Evolutionary conservation across 2,329 filamentous ascomycete genomes (phyloP).

Genomic region (Talaromyces marneffei): DNA sequence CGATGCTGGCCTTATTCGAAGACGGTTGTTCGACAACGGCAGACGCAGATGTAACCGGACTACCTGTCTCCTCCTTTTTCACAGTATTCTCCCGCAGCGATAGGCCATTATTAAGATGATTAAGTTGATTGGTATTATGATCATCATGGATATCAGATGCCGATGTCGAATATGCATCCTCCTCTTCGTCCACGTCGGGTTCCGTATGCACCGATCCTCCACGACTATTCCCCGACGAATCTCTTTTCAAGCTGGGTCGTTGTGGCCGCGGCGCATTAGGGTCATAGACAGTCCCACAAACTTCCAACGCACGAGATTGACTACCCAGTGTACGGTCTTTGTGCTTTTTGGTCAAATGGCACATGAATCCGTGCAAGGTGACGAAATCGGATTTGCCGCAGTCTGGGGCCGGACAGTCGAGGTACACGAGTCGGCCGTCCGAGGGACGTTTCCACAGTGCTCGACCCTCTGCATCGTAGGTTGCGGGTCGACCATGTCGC

Average conservation of each 20-base stretch:
- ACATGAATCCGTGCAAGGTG: conserved; percentile 39
- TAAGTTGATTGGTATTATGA: background rate
- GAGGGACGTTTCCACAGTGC: conserved; percentile 38
- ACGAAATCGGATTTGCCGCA: conserved; percentile 39
- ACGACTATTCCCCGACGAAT: conserved; percentile 33
- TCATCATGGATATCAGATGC: conserved; percentile 20
- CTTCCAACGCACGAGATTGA: conserved; percentile 36
- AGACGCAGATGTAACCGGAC: conserved; percentile 16
- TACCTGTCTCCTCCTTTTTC: conserved; percentile 26
- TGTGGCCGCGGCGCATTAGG: conserved; percentile 34
- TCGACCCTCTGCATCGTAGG: conserved; percentile 34
- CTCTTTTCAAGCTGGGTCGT: conserved; percentile 26
- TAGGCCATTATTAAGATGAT: background rate
- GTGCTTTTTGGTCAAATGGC: conserved; percentile 39
- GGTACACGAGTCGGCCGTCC: conserved; percentile 34
- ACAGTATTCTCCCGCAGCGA: conserved; percentile 14
- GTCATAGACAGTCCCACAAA: conserved; percentile 35
- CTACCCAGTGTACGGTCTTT: conserved; percentile 37
- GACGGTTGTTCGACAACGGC: background rate
- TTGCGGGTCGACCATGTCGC: conserved; percentile 36
- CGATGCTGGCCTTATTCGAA: conserved; percentile 36
- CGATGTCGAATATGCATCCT: conserved; percentile 17
- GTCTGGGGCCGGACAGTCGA: conserved; percentile 34
- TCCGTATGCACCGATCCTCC: conserved; percentile 23
- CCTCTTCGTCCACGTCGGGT: conserved; percentile 27